These are phyloP conservation scores for Ceratobasidium sp. DNA, from an alignment of 1,284 basidiomycete genomes.

Conservation along the genomic window DNA sequence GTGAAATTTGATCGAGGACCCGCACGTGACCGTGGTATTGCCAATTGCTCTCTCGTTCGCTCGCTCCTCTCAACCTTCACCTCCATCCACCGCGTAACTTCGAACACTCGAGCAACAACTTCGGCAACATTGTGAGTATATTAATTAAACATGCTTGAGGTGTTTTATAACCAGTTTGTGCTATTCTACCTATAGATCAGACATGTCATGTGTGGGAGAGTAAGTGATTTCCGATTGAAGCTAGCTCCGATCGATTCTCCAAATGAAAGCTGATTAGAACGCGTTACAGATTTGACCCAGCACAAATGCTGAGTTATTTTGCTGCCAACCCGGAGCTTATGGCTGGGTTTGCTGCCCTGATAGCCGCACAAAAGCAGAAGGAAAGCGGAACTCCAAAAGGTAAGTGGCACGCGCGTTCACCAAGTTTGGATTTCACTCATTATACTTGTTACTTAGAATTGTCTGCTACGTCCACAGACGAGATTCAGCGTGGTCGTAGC, in stretches of 20 bases:
- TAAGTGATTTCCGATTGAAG: background rate
- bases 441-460: too few relatives aligned
- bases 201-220: background rate
- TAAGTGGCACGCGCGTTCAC: too few relatives aligned
- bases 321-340: background rate
- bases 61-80: background rate
- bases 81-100: background rate
- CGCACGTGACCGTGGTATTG: background rate
- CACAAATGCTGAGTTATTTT: too few relatives aligned
- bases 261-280: background rate
- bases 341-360: background rate
- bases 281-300: too few relatives aligned
- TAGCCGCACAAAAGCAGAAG: too few relatives aligned
- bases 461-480: too few relatives aligned
- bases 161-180: background rate
- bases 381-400: too few relatives aligned
- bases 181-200: background rate
- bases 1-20: background rate
- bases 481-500: too few relatives aligned
- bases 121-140: background rate
- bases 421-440: too few relatives aligned
- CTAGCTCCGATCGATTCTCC: background rate
- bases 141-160: background rate
- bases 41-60: background rate
- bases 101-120: background rate